Evolutionary conservation across 352 stramenopile genomes (phyloP), one percentile per base, ranked within the genome.

Genomic region (Pythium aquatile): DNA sequence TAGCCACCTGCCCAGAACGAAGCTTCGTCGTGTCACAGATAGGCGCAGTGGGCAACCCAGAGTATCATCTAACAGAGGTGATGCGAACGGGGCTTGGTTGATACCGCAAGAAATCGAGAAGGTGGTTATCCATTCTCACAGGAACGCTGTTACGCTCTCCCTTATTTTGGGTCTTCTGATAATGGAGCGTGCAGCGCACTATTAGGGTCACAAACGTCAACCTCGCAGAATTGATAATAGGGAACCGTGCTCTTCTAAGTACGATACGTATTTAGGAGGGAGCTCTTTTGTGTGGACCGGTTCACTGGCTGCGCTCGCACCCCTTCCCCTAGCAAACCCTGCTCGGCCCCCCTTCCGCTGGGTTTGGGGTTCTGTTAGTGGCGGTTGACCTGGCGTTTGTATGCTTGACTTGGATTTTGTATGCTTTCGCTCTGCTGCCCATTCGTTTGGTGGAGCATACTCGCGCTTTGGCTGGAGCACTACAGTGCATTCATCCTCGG

Each of bases 401-500:
- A 93, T 91, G 65, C 2, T 79, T 86, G 69, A 88, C 75, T 88
- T 55, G 61, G 48, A 52, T 33, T 72, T 73, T 72, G 76, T 90
- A 90, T 88, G 55, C 57, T 79, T 70, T 66, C 17, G 76, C 66
- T 59, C 73, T 91, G 76, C 77, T 88, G 85, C 83, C 85, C 85
- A 93, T 86, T 93, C 85, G 88, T 93, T 93, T 90, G 72, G 72
- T 60, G 59, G 66, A 61, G 49, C 30, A 70, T 40, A 52, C 44
- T 48, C 35, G 46, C 49, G 35, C 58, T 73, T 63, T 61, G 54
- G 52, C 53, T 59, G 51, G 33, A 33, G 42, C 24, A 47, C 52
- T 63, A 56, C 66, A 66, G 51, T 64, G 68, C 77, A 81, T 88
- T 90, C 83, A 92, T 90, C 83, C 77, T 88, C 81, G 81, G 81